Conservation (phyloP, 805 yeast species). For the Kazachstania taianensis region DNA sequence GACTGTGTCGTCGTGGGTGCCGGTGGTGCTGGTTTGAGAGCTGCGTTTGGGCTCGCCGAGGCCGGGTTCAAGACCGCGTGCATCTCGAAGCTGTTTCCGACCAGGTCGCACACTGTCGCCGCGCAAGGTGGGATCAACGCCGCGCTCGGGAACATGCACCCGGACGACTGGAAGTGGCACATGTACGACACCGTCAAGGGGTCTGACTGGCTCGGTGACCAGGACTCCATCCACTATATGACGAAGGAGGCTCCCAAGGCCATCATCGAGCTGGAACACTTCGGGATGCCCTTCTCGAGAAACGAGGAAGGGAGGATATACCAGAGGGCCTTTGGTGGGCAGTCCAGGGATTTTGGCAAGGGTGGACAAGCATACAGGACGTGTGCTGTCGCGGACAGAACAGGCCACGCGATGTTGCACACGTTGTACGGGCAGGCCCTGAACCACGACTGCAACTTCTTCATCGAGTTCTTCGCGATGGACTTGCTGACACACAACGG, state of each 20-base stretch:
- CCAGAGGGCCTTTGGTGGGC: slow-evolving; percentile 99
- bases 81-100: slow-evolving; percentile 92
- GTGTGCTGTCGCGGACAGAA: slow-evolving; percentile 98
- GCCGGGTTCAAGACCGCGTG: slow-evolving; percentile 98
- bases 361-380: slow-evolving; percentile 99
- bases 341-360: slow-evolving; percentile 87
- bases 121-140: slow-evolving; percentile 99
- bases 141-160: slow-evolving; percentile 96
- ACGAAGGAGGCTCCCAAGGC: slow-evolving; percentile 95
- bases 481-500: slow-evolving; percentile 93
- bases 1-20: slow-evolving; percentile 98
- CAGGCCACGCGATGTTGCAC: slow-evolving; percentile 95
- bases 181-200: slow-evolving; percentile 99
- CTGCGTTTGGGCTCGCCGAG: slow-evolving; percentile 94
- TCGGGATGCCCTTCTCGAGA: slow-evolving; percentile 97
- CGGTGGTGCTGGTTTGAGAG: slow-evolving; percentile 98
- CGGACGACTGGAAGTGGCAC: slow-evolving; percentile 99
- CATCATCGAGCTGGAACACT: slow-evolving; percentile 93
- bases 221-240: slow-evolving; percentile 98
- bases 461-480: slow-evolving; percentile 93
- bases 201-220: slow-evolving; percentile 99
- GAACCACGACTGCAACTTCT: slow-evolving; percentile 94
- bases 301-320: slow-evolving; percentile 93
- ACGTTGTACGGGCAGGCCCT: slow-evolving; percentile 93
- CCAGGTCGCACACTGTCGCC: slow-evolving; percentile 97